A percentile compares a stretch with the other conserved stretches of the same genome.
These are phyloP conservation scores for Auricularia auricula-judae DNA, from an alignment of 768 basidiomycete species.

Conservation along the genomic window DNA sequence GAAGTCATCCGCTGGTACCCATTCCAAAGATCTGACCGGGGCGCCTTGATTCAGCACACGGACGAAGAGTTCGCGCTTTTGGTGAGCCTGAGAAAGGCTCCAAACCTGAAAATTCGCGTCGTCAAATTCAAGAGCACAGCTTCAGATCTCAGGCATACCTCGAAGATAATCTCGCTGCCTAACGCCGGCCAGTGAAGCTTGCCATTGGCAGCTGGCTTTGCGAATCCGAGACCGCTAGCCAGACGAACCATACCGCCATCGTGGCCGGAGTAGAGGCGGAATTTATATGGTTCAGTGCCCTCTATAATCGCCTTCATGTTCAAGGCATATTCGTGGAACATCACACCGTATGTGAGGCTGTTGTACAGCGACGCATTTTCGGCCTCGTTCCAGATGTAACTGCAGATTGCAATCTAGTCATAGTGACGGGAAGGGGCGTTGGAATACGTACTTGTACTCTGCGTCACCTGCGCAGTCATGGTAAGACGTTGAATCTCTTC, in stretches of 20 bases:
- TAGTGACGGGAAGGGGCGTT: not conserved
- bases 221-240: slow-evolving; percentile 31
- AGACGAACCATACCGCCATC: slow-evolving; percentile 36
- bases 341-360: slow-evolving; percentile 35
- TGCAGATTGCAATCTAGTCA: slow-evolving; percentile 7
- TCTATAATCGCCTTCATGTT: slow-evolving; percentile 26
- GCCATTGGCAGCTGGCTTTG: slow-evolving; percentile 11
- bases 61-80: slow-evolving; percentile 20
- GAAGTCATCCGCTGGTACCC: slow-evolving; percentile 27
- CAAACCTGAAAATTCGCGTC: not conserved
- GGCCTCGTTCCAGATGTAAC: slow-evolving; percentile 41
- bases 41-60: slow-evolving; percentile 35
- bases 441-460: not conserved
- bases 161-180: slow-evolving; percentile 10
- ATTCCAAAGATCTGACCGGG: slow-evolving; percentile 24
- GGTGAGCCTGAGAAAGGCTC: not conserved
- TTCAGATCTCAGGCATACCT: not conserved
- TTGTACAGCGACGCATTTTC: slow-evolving; percentile 32
- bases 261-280: slow-evolving; percentile 35
- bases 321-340: slow-evolving; percentile 32
- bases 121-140: not conserved
- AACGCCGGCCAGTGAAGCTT: slow-evolving; percentile 30
- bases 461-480: not conserved
- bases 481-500: not conserved
- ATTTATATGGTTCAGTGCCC: slow-evolving; percentile 24